phyloP scores from a whole-genome alignment of 805 yeast genomes.

The Hanseniaspora occidentalis region DNA sequence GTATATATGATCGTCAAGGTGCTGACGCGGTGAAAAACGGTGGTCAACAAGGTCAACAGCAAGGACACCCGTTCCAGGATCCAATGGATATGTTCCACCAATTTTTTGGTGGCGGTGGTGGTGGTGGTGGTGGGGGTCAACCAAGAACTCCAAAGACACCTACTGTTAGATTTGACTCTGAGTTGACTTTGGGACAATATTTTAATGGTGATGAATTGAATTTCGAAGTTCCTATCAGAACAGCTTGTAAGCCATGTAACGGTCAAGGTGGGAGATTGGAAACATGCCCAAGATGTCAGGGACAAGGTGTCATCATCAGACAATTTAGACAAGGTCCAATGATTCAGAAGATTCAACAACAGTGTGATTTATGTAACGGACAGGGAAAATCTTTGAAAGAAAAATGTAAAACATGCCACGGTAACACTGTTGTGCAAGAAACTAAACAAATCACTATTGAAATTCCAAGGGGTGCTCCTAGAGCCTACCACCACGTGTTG shows the following conservation, averaged over 20 bases:
- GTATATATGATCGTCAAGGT: conserved; percentile 65
- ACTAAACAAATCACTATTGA: conserved; percentile 46
- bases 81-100: conserved; percentile 26
- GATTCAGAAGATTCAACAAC: conserved; percentile 71
- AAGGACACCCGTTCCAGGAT: conserved; percentile 28
- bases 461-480: conserved; percentile 57
- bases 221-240: conserved; percentile 54
- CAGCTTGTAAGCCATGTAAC: conserved; percentile 62
- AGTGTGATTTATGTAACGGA: conserved; percentile 75
- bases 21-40: conserved; percentile 41
- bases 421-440: conserved; percentile 49
- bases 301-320: conserved; percentile 56
- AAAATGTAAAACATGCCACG: conserved; percentile 59
- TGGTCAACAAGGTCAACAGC: conserved; percentile 12
- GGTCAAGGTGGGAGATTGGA: conserved; percentile 74
- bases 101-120: conserved; percentile 25
- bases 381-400: conserved; percentile 54
- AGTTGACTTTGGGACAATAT: conserved; percentile 49
- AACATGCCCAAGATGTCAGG: conserved; percentile 57
- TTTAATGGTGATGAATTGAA: conserved; percentile 56
- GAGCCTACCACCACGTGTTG: conserved; percentile 44
- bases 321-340: conserved; percentile 76
- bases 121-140: conserved; percentile 38
- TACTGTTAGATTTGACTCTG: conserved; percentile 43
- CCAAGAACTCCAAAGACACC: conserved; percentile 44